Percentiles rank a stretch among this genome's conserved stretches.
Evolutionary conservation across 2,329 filamentous ascomycete species (phyloP).

Genomic region (Phialemoniopsis sp.): DNA sequence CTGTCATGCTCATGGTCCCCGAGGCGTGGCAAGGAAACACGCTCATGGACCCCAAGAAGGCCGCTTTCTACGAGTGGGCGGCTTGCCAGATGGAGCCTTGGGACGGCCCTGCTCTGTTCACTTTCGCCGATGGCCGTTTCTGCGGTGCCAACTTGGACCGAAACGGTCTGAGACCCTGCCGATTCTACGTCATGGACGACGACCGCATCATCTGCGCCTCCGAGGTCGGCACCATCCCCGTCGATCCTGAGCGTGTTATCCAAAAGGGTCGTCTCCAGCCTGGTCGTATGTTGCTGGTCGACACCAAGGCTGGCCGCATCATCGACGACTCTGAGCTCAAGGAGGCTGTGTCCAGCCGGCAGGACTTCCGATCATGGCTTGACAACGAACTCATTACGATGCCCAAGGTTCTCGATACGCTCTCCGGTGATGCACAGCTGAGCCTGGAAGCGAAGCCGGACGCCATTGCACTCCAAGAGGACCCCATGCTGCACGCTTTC

Average conservation of each 20-base stretch:
- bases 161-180: conserved; percentile 90
- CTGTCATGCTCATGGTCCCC: conserved; percentile 97
- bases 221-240: conserved; percentile 87
- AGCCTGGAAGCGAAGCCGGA: conserved; percentile 67
- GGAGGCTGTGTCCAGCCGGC: conserved; percentile 76
- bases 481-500: conserved; percentile 79
- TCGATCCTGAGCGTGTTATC: conserved; percentile 85
- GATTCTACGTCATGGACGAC: conserved; percentile 95
- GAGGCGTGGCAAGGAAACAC: conserved; percentile 96
- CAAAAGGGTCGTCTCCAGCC: conserved; percentile 93
- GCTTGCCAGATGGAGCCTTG: conserved; percentile 99
- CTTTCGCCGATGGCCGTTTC: conserved; percentile 93
- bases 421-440: conserved; percentile 50
- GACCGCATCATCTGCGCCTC: conserved; percentile 97
- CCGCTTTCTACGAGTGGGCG: conserved; percentile 97
- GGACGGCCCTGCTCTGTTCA: conserved; percentile 96
- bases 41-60: conserved; percentile 89
- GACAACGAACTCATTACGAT: conserved; percentile 81
- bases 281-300: conserved; percentile 92
- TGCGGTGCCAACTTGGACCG: conserved; percentile 95
- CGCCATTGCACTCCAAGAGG: conserved; percentile 71
- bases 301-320: conserved; percentile 83
- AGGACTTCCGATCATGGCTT: conserved; percentile 86
- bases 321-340: conserved; percentile 94
- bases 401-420: conserved; percentile 65